These are phyloP conservation scores for Aleurites moluccanus DNA, from an alignment of 441 rosid species.

Conservation along the genomic window DNA sequence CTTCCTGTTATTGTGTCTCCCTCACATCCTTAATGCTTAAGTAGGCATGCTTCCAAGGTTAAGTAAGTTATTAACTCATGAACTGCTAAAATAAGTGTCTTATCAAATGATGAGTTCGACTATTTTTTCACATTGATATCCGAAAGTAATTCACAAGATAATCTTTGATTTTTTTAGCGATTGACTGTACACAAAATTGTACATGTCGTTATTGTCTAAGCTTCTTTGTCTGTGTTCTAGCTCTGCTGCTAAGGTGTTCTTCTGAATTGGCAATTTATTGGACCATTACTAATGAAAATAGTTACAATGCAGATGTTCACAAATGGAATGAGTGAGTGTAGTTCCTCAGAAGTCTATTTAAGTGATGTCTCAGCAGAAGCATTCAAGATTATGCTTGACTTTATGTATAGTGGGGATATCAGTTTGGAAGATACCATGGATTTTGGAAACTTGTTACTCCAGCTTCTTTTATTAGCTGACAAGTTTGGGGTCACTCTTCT, in stretches of 20 bases:
- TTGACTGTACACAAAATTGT: not conserved
- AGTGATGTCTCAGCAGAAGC: constrained; percentile 74
- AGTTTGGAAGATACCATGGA: constrained; percentile 51
- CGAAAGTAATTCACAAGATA: too few relatives aligned
- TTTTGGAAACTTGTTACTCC: constrained; percentile 74
- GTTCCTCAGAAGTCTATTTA: constrained; percentile 59
- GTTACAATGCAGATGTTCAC: constrained; percentile 83
- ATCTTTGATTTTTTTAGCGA: not conserved
- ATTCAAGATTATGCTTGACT: constrained; percentile 72
- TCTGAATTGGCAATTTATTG: constrained; percentile 7
- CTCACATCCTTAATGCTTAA: constrained; percentile 12
- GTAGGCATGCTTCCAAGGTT: not conserved
- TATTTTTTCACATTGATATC: not conserved
- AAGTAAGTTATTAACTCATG: not conserved
- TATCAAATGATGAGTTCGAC: not conserved
- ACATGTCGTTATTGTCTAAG: not conserved
- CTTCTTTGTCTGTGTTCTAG: not conserved
- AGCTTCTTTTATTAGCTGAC: constrained; percentile 88
- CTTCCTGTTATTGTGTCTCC: constrained; percentile 7
- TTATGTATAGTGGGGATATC: constrained; percentile 87
- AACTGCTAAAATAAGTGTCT: not conserved
- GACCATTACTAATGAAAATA: constrained; percentile 23
- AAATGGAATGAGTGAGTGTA: constrained; percentile 95
- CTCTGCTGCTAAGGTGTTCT: not conserved
- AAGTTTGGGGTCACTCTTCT: constrained; percentile 79